Percentiles rank a stretch among this genome's conserved stretches.
phyloP scores from a whole-genome alignment of 2,329 filamentous ascomycete species.

The Scorias spongiosa region DNA sequence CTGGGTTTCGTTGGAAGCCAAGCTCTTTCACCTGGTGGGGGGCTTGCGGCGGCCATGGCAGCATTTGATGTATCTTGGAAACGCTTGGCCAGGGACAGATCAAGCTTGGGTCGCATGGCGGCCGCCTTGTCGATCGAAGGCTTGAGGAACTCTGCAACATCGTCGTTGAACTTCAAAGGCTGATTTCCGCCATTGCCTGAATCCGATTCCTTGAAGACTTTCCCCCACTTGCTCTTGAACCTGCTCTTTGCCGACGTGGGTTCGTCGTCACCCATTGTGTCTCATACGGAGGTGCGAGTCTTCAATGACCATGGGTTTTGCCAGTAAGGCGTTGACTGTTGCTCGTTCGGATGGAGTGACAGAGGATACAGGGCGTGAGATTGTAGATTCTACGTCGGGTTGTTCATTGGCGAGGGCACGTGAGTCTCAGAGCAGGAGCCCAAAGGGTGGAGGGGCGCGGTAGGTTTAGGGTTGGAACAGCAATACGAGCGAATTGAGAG shows the following conservation, averaged over 20 bases:
- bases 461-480: no score
- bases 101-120: constrained; percentile 28
- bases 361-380: no score
- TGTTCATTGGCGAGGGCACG: no score
- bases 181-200: not conserved
- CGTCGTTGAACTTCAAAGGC: constrained; percentile 23
- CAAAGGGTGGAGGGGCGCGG: no score
- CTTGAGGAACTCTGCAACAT: constrained; percentile 44
- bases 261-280: not conserved
- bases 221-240: constrained; percentile 20
- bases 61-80: constrained; percentile 33
- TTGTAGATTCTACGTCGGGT: no score
- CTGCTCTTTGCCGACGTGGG: not conserved
- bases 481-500: no score
- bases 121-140: constrained; percentile 32
- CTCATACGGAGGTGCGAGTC: not conserved
- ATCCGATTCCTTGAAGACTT: constrained; percentile 13
- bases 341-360: no score
- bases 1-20: constrained; percentile 20
- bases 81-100: constrained; percentile 34
- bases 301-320: no score
- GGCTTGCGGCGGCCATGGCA: constrained; percentile 4
- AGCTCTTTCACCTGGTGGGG: constrained; percentile 4
- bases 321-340: no score
- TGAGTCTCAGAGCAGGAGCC: no score